phyloP scores from a whole-genome alignment of 163 green algal species.

The Scenedesmus sp. region DNA sequence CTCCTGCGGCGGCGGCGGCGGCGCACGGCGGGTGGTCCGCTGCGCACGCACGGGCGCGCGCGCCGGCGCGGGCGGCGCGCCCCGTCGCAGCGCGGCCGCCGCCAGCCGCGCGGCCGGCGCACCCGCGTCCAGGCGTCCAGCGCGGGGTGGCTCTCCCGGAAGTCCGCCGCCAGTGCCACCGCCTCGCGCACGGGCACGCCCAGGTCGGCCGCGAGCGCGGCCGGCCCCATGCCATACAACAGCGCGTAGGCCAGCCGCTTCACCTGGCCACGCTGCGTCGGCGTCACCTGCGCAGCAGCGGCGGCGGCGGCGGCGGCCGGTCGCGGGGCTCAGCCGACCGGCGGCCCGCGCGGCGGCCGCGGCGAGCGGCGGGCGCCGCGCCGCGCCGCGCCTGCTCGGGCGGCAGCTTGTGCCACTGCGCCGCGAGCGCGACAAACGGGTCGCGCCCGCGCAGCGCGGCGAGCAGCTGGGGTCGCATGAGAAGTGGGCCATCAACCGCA shows the following conservation, averaged over 20 bases:
- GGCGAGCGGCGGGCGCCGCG: too few species aligned
- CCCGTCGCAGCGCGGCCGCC: too few species aligned
- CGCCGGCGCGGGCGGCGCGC: too few species aligned
- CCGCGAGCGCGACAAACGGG: conserved; percentile 76
- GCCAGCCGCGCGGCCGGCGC: too few species aligned
- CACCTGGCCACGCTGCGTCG: conserved; percentile 36
- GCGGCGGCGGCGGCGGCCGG: not conserved
- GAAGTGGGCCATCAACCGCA: conserved; percentile 93
- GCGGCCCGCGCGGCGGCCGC: too few species aligned
- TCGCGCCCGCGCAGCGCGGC: conserved; percentile 65
- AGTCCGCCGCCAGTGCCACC: conserved; percentile 47
- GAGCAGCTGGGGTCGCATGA: conserved; percentile 73
- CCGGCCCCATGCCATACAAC: conserved; percentile 87
- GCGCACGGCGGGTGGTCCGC: too few species aligned
- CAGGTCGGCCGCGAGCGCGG: conserved; percentile 66
- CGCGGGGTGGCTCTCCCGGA: conserved; percentile 50
- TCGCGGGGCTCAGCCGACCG: too few species aligned
- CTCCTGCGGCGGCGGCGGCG: too few species aligned
- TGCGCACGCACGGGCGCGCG: too few species aligned
- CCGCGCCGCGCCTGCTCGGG: too few species aligned
- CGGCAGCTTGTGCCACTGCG: conserved; percentile 64
- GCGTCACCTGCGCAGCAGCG: too few species aligned
- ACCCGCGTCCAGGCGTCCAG: conserved; percentile 47
- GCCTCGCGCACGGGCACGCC: conserved; percentile 51
- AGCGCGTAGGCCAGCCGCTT: conserved; percentile 88